A percentile compares a stretch with the other conserved stretches of the same genome.
These are phyloP conservation scores for Rosa lucieae DNA, from an alignment of 306 rosid species.

Conservation along the genomic window DNA sequence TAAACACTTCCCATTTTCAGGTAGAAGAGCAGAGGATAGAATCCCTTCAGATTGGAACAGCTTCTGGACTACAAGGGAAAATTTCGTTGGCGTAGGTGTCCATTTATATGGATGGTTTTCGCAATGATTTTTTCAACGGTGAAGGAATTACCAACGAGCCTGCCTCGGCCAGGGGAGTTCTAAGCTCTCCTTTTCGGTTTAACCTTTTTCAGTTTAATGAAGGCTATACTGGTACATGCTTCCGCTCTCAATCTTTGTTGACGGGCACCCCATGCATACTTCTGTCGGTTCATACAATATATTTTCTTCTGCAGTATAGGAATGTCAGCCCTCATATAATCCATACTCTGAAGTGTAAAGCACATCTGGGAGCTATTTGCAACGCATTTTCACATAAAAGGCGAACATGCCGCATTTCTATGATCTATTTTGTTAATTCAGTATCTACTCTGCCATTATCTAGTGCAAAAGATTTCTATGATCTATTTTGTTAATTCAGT, in stretches of 20 bases:
- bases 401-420: not conserved
- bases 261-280: too few relatives aligned
- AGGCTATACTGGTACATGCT: not conserved
- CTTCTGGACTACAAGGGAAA: too few relatives aligned
- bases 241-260: not conserved
- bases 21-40: not conserved
- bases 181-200: not conserved
- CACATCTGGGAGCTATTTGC: not conserved
- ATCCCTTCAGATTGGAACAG: not conserved
- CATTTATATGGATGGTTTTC: too few relatives aligned
- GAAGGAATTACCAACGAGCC: too few relatives aligned
- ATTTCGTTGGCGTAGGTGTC: too few relatives aligned
- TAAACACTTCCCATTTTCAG: not conserved
- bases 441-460: not conserved
- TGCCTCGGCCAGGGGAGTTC: not conserved
- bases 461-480: not conserved
- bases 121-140: too few relatives aligned
- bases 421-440: not conserved
- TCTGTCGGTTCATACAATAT: too few relatives aligned
- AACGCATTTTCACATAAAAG: too few relatives aligned
- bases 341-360: not conserved
- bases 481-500: not conserved
- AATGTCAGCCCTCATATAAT: not conserved
- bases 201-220: not conserved
- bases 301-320: too few relatives aligned